Percentiles rank a stretch among this genome's conserved stretches.
phyloP scores from a whole-genome alignment of 2,329 filamentous ascomycete species.

The Shiraia bambusicola region DNA sequence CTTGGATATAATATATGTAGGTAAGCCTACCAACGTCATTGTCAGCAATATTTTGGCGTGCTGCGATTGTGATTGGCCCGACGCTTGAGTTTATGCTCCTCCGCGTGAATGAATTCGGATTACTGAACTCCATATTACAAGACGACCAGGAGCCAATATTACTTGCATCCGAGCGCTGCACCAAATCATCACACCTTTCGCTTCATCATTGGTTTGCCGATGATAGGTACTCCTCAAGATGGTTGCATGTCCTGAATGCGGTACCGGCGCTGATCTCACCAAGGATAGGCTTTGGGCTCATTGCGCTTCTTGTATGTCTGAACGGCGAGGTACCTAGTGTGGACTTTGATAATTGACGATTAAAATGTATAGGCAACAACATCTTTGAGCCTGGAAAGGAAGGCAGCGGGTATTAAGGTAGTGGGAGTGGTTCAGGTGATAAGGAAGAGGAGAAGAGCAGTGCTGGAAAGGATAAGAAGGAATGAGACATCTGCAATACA shows the following conservation, averaged over 20 bases:
- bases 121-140: no score
- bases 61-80: no score
- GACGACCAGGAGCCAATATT: not conserved
- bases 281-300: slow-evolving; percentile 34
- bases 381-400: slow-evolving; percentile 35
- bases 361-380: slow-evolving; percentile 20
- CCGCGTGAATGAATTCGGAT: no score
- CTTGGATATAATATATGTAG: no score
- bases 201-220: not conserved
- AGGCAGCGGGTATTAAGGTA: slow-evolving; percentile 25
- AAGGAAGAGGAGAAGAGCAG: slow-evolving; percentile 25
- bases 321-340: not conserved
- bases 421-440: slow-evolving; percentile 28
- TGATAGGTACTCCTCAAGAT: slow-evolving; percentile 13
- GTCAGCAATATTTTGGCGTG: not conserved
- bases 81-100: no score
- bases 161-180: not conserved
- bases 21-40: no score
- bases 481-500: no score
- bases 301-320: slow-evolving; percentile 30
- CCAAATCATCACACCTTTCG: not conserved
- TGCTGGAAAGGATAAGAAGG: slow-evolving; percentile 9
- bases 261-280: slow-evolving; percentile 29
- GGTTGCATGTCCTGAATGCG: slow-evolving; percentile 33
- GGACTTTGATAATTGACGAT: not conserved